These are phyloP conservation scores for Globisporangium perplexum DNA, from an alignment of 352 stramenopile species.

Conservation along the genomic window DNA sequence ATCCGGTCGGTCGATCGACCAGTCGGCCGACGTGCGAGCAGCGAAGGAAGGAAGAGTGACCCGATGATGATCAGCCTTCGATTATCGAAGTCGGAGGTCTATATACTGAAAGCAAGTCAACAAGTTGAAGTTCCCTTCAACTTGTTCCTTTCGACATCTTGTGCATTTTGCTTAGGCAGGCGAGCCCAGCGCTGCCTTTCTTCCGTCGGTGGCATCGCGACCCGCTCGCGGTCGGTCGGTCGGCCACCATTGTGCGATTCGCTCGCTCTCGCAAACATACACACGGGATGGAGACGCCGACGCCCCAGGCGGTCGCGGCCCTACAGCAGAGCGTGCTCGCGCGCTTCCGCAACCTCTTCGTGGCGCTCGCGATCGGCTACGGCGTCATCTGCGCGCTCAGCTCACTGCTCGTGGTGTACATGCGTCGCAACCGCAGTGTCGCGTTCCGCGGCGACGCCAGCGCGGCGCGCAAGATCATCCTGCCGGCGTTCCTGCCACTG, in stretches of 20 bases:
- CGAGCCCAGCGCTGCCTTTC: too few relatives aligned
- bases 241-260: background rate
- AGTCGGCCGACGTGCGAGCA: too few relatives aligned
- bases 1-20: too few relatives aligned
- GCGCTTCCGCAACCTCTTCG: conserved; percentile 24
- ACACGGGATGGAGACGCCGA: background rate
- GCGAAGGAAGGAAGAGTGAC: too few relatives aligned
- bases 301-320: background rate
- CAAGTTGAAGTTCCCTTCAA: too few relatives aligned
- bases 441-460: conserved; percentile 39
- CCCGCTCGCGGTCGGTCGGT: too few relatives aligned
- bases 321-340: conserved; percentile 7
- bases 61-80: background rate
- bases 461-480: conserved; percentile 55
- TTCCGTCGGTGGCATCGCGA: too few relatives aligned
- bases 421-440: conserved; percentile 43
- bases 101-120: background rate
- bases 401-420: conserved; percentile 39
- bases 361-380: conserved; percentile 34
- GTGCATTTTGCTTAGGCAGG: too few relatives aligned
- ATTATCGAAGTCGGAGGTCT: background rate
- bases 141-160: too few relatives aligned
- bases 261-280: background rate
- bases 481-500: conserved; percentile 68
- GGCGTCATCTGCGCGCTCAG: conserved; percentile 35